Evolutionary conservation across 1,139 yeast species (phyloP).

Genomic region (Protomyces macrosporus): DNA sequence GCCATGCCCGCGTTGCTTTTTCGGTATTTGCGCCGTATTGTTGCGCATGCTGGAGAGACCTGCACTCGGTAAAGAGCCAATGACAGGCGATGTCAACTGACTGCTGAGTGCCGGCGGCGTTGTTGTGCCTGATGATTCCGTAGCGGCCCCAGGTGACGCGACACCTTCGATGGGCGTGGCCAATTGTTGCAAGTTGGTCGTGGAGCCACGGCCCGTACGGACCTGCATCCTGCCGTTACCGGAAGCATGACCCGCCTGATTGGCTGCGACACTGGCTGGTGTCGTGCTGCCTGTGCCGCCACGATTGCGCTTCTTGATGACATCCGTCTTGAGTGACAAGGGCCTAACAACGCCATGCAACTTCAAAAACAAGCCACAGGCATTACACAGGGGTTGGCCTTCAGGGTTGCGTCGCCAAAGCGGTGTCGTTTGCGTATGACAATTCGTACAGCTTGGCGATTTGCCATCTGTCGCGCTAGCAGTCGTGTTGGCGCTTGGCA

Average conservation of each 20-base stretch:
- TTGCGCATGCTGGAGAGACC: neutral
- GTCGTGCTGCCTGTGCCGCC: slow-evolving; percentile 24
- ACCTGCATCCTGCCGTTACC: neutral
- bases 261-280: neutral
- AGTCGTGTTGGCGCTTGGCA: slow-evolving; percentile 17
- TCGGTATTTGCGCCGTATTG: neutral
- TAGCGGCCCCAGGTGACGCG: neutral
- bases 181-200: neutral
- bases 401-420: slow-evolving; percentile 91
- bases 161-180: neutral
- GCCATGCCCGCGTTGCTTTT: neutral
- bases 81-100: slow-evolving; percentile 11
- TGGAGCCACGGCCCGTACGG: neutral
- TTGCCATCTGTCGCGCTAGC: slow-evolving; percentile 22
- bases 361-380: slow-evolving; percentile 86
- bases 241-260: neutral
- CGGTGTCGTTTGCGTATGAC: slow-evolving; percentile 90
- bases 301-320: slow-evolving; percentile 72
- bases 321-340: slow-evolving; percentile 81
- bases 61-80: neutral
- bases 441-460: slow-evolving; percentile 62
- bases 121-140: slow-evolving; percentile 6
- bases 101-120: slow-evolving; percentile 13
- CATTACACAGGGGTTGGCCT: slow-evolving; percentile 90
- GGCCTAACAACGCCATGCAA: slow-evolving; percentile 94